Evolutionary conservation across 345 rosid species (phyloP), one percentile per base, ranked within the genome.

Genomic region (Orychophragmus violaceus): DNA sequence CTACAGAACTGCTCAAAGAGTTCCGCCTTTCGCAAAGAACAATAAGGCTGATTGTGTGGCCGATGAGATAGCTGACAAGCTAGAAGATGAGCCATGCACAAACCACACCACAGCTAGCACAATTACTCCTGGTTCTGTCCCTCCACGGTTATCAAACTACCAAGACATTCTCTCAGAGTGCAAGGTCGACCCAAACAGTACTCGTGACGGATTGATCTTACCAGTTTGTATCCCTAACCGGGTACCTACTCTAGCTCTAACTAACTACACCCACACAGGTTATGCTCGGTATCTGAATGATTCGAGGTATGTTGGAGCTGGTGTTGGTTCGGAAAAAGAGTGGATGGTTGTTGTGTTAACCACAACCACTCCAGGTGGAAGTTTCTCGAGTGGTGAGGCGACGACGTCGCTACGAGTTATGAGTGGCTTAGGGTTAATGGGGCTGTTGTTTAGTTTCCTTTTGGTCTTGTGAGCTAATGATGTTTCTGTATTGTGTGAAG

Each of bases 311-410:
- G 82, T 76, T 0, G 95, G 87, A 0, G 85, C 78, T 0, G 98
- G 96, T 6, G 48, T 87, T 3, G 89, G 88, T 4, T 83, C 89
- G 2, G 86, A 86, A 36, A 84, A 86, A 11, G 85, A 89, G 51
- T 87, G 96, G 98, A 83, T 83, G 86, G 95, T 92, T 14, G 69
- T 82, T 9, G 83, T 89, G 12, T 49, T 92, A 53, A 70, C 71
- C 0, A 79, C 86, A 0, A 80, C 28, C 30, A 83, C 83, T 3
- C 79, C 62, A 0, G 45, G 65, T 0, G 98, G 95, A 19, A 81
- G 76, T 30, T 82, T 89, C 5, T 71, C 75, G 0, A 68, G 23
- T 16, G 88, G 82, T 5, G 83, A 60, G 0, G 45, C 62, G 21
- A 50, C n/a, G n/a, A 51, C 17, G 0, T 16, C 63, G 0, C 42